A percentile compares a stretch with the other conserved stretches of the same genome.
Conservation (phyloP, 2,329 filamentous ascomycete species). For the Ceratocystis cacaofunesta region DNA sequence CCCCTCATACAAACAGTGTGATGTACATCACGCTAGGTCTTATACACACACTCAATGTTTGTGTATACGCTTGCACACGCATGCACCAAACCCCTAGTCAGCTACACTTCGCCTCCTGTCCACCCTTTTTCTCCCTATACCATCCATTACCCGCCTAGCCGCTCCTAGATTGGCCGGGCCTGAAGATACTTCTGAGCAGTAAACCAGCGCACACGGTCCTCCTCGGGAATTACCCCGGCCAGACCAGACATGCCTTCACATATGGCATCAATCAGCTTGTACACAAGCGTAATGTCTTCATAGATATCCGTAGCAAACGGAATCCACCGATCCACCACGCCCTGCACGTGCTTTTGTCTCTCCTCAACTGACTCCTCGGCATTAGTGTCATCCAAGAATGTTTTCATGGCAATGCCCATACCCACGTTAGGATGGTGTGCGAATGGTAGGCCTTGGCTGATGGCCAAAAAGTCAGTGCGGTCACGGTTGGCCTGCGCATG, state of each 20-base stretch:
- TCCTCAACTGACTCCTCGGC: constrained; percentile 38
- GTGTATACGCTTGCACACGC: too few species aligned
- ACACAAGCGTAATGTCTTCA: constrained; percentile 45
- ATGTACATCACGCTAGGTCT: too few species aligned
- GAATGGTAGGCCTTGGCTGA: constrained; percentile 63
- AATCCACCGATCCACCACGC: constrained; percentile 40
- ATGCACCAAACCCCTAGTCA: too few species aligned
- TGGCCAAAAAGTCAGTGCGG: constrained; percentile 47
- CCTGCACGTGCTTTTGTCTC: constrained; percentile 31
- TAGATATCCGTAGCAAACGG: constrained; percentile 42
- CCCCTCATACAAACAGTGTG: too few species aligned
- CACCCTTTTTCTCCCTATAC: not conserved
- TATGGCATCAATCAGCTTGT: constrained; percentile 43
- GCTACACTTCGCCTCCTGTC: not conserved
- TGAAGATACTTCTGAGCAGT: constrained; percentile 12
- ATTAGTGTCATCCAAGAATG: constrained; percentile 54
- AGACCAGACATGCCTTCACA: constrained; percentile 32
- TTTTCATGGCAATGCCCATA: constrained; percentile 66
- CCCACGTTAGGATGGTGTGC: constrained; percentile 56
- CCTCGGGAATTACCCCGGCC: not conserved
- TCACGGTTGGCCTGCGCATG: constrained; percentile 63
- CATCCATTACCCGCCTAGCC: not conserved
- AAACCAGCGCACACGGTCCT: constrained; percentile 11
- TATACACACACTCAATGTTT: too few species aligned
- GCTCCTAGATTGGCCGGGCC: constrained; percentile 15